phyloP scores from a whole-genome alignment of 2,329 filamentous ascomycete genomes.

The Plenodomus lindquistii region DNA sequence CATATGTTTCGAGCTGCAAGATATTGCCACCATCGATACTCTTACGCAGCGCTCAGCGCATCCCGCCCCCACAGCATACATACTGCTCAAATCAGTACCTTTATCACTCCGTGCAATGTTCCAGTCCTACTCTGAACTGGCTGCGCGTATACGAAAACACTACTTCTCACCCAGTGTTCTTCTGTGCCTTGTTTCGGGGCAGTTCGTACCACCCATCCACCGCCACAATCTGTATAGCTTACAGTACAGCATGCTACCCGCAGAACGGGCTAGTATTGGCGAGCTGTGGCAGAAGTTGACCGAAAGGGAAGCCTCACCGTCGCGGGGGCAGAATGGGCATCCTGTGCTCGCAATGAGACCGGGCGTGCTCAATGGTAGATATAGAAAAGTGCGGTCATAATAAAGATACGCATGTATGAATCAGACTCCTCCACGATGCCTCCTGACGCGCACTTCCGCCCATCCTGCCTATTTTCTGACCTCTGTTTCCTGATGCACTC shows the following conservation, averaged over 20 bases:
- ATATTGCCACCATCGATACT: conserved; percentile 58
- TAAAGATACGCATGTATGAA: no score
- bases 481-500: no score
- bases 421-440: no score
- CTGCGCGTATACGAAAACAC: conserved; percentile 88
- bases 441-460: no score
- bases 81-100: conserved; percentile 85
- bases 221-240: conserved; percentile 92
- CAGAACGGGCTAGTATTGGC: conserved; percentile 73
- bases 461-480: not conserved
- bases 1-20: conserved; percentile 86
- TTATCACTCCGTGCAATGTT: conserved; percentile 93
- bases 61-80: conserved; percentile 72
- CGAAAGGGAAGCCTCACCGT: conserved; percentile 11
- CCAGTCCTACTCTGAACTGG: conserved; percentile 94
- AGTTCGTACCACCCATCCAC: conserved; percentile 93
- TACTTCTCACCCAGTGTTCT: conserved; percentile 90
- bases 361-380: conserved; percentile 7
- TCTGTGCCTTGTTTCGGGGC: conserved; percentile 83
- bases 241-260: conserved; percentile 97
- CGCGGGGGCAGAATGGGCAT: conserved; percentile 9
- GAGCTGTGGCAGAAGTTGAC: conserved; percentile 80
- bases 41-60: conserved; percentile 41
- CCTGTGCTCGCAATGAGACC: conserved; percentile 3
- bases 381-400: conserved; percentile 2